Percentiles rank a stretch among this genome's conserved stretches.
Conservation (phyloP, 257 asterid genomes). For the Vinca minor region DNA sequence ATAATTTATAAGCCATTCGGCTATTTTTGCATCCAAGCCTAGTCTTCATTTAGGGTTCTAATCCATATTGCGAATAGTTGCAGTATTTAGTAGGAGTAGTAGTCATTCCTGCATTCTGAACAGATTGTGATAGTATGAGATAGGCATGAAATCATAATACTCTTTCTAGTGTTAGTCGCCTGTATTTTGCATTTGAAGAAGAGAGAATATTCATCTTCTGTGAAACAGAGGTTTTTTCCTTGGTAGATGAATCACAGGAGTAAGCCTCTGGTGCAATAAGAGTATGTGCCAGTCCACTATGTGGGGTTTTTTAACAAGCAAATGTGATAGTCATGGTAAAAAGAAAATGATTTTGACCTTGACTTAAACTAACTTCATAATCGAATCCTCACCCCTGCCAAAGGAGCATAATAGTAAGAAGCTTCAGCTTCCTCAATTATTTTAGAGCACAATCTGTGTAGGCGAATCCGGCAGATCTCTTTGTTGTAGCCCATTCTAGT, state of each 20-base stretch:
- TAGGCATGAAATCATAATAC: neutral
- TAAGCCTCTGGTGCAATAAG: neutral
- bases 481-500: neutral
- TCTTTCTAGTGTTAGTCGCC: neutral
- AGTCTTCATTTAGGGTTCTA: neutral
- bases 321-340: neutral
- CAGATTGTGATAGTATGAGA: neutral
- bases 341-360: neutral
- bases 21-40: neutral
- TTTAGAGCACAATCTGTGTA: neutral
- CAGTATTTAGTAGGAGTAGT: neutral
- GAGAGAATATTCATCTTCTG: no score
- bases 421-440: neutral
- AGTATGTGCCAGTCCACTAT: neutral
- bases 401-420: no score
- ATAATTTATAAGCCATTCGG: neutral
- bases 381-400: neutral
- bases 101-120: neutral
- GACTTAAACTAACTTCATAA: neutral
- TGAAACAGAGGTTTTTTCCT: neutral
- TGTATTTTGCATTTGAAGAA: neutral
- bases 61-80: neutral
- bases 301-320: neutral
- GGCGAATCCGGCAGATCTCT: neutral
- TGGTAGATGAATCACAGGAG: neutral